A percentile compares a stretch with the other conserved stretches of the same genome.
These are phyloP conservation scores for Fusarium verrucosum DNA, from an alignment of 2,329 filamentous ascomycete genomes.

Conservation along the genomic window DNA sequence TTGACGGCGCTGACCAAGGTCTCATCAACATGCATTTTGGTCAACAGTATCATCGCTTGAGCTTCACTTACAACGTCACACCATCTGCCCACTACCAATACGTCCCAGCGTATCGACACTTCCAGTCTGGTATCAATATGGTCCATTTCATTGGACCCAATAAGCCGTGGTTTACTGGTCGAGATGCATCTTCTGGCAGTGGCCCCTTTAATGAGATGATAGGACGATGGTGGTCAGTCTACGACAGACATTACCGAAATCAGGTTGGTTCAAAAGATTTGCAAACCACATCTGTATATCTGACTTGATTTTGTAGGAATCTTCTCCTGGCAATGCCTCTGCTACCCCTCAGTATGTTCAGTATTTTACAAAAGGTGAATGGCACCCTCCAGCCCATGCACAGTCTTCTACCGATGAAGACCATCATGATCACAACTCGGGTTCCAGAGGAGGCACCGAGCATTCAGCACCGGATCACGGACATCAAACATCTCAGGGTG, in stretches of 20 bases:
- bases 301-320: slow-evolving; percentile 35
- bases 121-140: slow-evolving; percentile 87
- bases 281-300: background rate
- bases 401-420: slow-evolving; percentile 37
- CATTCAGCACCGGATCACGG: slow-evolving; percentile 33
- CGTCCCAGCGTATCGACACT: slow-evolving; percentile 91
- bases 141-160: slow-evolving; percentile 93
- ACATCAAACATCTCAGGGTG: slow-evolving; percentile 13
- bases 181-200: slow-evolving; percentile 61
- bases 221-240: slow-evolving; percentile 92
- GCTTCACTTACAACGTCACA: slow-evolving; percentile 97
- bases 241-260: slow-evolving; percentile 82
- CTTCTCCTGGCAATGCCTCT: slow-evolving; percentile 10
- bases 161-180: slow-evolving; percentile 85
- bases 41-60: slow-evolving; percentile 83
- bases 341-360: slow-evolving; percentile 54
- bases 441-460: slow-evolving; percentile 5
- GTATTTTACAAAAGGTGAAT: slow-evolving; percentile 66
- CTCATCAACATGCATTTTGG: slow-evolving; percentile 94
- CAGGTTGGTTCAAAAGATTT: slow-evolving; percentile 52
- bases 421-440: slow-evolving; percentile 39
- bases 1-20: slow-evolving; percentile 96
- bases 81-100: slow-evolving; percentile 98
- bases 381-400: slow-evolving; percentile 42
- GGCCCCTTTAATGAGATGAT: slow-evolving; percentile 84